Evolutionary conservation across 2,329 filamentous ascomycete genomes (phyloP).

Genomic region (Phialophora verrucosa): DNA sequence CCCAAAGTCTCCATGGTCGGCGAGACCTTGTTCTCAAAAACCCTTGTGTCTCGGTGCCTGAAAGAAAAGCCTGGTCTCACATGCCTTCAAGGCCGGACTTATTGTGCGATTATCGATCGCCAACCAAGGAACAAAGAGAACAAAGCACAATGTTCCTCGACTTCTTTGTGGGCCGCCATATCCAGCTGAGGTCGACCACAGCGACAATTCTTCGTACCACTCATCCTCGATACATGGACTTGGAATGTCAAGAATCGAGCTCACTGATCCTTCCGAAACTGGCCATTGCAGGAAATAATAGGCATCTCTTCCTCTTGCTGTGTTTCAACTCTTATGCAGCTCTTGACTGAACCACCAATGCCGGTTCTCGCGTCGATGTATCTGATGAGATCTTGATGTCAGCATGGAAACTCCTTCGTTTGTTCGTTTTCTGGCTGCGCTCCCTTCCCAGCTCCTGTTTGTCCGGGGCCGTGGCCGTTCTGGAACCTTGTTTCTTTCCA

Average conservation of each 20-base stretch:
- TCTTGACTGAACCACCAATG: neutral
- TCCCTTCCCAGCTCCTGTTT: too few relatives aligned
- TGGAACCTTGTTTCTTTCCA: too few relatives aligned
- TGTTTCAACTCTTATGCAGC: neutral
- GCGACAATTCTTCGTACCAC: neutral
- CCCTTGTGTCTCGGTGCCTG: neutral
- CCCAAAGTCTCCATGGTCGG: neutral
- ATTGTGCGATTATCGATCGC: neutral
- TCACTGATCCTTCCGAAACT: neutral
- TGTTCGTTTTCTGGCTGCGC: too few relatives aligned
- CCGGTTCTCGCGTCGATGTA: neutral
- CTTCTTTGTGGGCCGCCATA: neutral
- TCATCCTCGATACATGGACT: neutral
- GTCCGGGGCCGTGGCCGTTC: too few relatives aligned
- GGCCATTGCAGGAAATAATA: neutral
- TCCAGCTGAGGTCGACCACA: neutral
- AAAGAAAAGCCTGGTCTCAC: neutral
- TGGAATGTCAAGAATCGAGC: neutral
- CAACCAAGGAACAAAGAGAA: neutral
- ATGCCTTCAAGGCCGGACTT: neutral
- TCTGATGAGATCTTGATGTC: neutral
- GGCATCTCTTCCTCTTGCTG: neutral
- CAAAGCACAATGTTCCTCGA: neutral
- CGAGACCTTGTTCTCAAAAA: neutral
- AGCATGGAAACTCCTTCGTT: too few relatives aligned